phyloP scores from a whole-genome alignment of 2,329 filamentous ascomycete genomes.

The Aspergillus novofumigatus region DNA sequence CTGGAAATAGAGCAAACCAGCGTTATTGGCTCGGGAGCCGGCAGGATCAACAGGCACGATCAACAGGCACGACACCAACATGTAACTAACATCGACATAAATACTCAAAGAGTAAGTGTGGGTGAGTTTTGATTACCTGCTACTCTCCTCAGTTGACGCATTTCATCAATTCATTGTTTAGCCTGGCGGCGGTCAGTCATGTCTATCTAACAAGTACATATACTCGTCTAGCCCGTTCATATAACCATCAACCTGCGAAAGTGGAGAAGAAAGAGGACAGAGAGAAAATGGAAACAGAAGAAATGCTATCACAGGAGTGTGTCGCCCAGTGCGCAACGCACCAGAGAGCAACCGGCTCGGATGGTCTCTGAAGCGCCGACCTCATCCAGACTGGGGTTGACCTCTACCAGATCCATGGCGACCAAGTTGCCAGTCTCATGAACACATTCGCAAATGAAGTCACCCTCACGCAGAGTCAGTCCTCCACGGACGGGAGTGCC shows the following conservation, averaged over 20 bases:
- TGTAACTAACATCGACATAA: no score
- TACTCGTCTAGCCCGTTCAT: slow-evolving; percentile 1
- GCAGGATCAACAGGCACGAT: not conserved
- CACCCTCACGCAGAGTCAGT: slow-evolving; percentile 87
- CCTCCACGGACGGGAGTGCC: slow-evolving; percentile 93
- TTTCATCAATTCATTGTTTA: not conserved
- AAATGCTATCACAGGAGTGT: slow-evolving; percentile 65
- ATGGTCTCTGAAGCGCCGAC: slow-evolving; percentile 80
- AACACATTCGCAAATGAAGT: slow-evolving; percentile 89
- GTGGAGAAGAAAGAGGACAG: not conserved
- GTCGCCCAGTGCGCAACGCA: slow-evolving; percentile 88
- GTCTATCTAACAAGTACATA: not conserved
- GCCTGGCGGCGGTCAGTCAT: not conserved
- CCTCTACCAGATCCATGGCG: slow-evolving; percentile 77
- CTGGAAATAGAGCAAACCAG: slow-evolving; percentile 8
- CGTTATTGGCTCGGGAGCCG: not conserved
- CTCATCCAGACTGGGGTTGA: slow-evolving; percentile 68
- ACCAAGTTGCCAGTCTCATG: slow-evolving; percentile 75
- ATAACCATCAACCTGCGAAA: not conserved
- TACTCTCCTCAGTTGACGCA: not conserved
- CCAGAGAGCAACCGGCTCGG: slow-evolving; percentile 82
- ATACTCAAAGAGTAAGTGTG: no score
- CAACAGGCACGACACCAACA: not conserved
- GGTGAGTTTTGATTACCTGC: not conserved
- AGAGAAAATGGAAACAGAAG: not conserved